Conservation (phyloP, 164 flowering plant genomes). For the Paratinospora sagittata region DNA sequence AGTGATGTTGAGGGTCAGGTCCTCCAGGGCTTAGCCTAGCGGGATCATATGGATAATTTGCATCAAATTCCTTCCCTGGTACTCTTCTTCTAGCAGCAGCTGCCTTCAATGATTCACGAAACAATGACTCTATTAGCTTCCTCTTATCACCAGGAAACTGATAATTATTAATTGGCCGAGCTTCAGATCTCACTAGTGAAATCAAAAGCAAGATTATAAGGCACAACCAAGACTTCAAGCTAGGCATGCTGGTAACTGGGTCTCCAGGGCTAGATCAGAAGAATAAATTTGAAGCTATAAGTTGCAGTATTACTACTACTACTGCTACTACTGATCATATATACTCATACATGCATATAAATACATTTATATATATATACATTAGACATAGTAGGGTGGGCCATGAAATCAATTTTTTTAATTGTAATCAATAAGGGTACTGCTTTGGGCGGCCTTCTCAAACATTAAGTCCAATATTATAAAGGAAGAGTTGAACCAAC, state of each 20-base stretch:
- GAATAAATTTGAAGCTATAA: neutral
- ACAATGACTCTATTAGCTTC: slow-evolving; percentile 6
- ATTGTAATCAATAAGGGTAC: neutral
- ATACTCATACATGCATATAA: too few relatives aligned
- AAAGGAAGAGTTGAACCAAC: too few relatives aligned
- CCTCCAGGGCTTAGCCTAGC: slow-evolving; percentile 11
- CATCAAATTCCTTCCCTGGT: neutral
- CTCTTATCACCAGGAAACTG: neutral
- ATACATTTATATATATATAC: neutral
- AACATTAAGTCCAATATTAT: neutral
- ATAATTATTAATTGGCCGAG: neutral
- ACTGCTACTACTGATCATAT: too few relatives aligned
- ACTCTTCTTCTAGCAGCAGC: neutral
- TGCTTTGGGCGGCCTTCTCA: neutral
- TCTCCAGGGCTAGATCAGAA: neutral
- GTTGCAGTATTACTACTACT: too few relatives aligned
- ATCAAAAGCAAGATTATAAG: slow-evolving; percentile 6
- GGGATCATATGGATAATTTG: neutral
- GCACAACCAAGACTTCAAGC: slow-evolving; percentile 5
- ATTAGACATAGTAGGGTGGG: neutral
- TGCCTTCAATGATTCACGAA: neutral
- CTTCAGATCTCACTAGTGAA: slow-evolving; percentile 4
- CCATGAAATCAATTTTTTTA: neutral
- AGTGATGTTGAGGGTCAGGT: slow-evolving; percentile 13
- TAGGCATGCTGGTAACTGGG: neutral